Percentiles rank a stretch among this genome's conserved stretches.
Conservation (phyloP, 352 stramenopile genomes). For the Chrysophaeum taylorii region DNA sequence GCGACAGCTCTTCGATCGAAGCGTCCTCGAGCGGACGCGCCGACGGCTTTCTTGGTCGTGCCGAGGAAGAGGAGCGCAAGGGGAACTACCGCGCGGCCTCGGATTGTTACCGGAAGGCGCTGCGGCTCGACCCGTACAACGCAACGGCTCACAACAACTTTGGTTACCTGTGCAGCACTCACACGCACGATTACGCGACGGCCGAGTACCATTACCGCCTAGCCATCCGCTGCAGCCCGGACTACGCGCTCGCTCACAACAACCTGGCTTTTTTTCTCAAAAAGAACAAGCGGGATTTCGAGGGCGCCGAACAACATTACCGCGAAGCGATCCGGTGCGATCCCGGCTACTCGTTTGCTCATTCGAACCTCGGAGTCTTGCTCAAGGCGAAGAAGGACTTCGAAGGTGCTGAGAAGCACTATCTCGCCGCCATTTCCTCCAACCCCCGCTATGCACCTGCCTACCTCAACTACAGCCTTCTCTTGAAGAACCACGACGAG, state of each 20-base stretch:
- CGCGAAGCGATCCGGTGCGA: conserved; percentile 8
- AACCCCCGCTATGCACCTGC: not conserved
- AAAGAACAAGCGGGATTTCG: not conserved
- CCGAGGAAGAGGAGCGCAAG: not conserved
- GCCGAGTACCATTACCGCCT: not conserved
- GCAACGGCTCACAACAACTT: conserved; percentile 7
- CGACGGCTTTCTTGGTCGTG: not conserved
- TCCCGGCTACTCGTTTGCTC: not conserved
- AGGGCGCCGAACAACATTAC: not conserved
- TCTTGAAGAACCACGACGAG: not conserved
- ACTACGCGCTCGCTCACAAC: conserved; percentile 3
- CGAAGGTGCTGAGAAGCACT: not conserved
- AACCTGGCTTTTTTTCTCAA: conserved; percentile 2
- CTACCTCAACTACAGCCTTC: not conserved
- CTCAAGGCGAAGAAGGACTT: conserved; percentile 5
- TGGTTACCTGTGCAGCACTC: not conserved
- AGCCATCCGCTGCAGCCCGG: not conserved
- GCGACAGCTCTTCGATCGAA: no score
- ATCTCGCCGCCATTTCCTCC: not conserved
- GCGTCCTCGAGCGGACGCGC: not conserved
- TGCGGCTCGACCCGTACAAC: not conserved
- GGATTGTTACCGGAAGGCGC: not conserved
- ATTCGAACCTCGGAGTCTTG: conserved; percentile 1
- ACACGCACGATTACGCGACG: not conserved
- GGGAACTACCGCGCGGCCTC: not conserved